phyloP scores from a whole-genome alignment of 257 asterid genomes.

The Fraxinus excelsior region DNA sequence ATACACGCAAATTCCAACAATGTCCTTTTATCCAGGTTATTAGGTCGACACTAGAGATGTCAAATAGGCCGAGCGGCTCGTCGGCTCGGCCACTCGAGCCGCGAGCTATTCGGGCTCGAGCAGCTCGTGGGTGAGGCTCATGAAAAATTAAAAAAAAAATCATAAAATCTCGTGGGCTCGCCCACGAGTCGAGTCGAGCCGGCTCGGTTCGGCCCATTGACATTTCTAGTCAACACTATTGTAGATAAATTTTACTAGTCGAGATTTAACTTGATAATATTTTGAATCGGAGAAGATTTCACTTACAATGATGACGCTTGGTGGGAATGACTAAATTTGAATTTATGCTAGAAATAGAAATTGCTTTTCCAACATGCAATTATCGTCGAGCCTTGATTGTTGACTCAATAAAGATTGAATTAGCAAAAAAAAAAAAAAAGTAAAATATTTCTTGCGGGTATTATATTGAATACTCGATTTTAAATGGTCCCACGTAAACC shows the following conservation, averaged over 20 bases:
- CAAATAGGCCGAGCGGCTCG: too few species aligned
- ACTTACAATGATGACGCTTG: not conserved
- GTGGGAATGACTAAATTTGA: not conserved
- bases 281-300: not conserved
- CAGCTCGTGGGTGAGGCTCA: too few species aligned
- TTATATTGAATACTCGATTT: constrained; percentile 49
- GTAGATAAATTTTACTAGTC: not conserved
- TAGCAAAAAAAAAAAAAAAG: constrained; percentile 28
- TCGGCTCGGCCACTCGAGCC: too few species aligned
- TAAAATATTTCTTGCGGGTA: constrained; percentile 21
- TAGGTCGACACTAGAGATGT: too few species aligned
- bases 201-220: too few species aligned
- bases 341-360: not conserved
- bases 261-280: not conserved
- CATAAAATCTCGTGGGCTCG: too few species aligned
- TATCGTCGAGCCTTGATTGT: constrained; percentile 16
- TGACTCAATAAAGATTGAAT: constrained; percentile 25
- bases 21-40: constrained; percentile 20
- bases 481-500: constrained; percentile 37
- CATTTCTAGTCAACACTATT: too few species aligned
- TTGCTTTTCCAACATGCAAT: not conserved
- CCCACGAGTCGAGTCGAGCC: too few species aligned
- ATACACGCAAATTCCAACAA: constrained; percentile 47
- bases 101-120: too few species aligned
- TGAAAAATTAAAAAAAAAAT: too few species aligned